Evolutionary conservation across 169 alveolate genomes (phyloP).

Genomic region (Perkinsus marinus): DNA sequence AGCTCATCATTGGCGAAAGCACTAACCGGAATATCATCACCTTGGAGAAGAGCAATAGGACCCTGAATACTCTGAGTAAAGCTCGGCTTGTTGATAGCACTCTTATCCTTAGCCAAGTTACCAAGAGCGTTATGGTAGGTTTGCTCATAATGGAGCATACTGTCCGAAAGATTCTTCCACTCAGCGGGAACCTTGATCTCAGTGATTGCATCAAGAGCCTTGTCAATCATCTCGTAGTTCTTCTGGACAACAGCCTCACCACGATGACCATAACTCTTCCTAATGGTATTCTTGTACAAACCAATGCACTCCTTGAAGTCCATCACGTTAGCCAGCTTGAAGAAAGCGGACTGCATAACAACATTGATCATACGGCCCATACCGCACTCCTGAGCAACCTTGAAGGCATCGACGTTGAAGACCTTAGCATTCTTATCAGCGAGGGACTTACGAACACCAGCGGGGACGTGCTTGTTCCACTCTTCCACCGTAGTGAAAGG

Average conservation of each 20-base stretch:
- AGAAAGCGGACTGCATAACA: conserved; percentile 28
- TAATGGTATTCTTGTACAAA: conserved; percentile 28
- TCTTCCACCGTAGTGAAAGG: conserved; percentile 27
- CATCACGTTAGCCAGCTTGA: conserved; percentile 27
- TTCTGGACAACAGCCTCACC: conserved; percentile 30
- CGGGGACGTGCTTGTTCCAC: conserved; percentile 11
- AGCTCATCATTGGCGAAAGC: conserved; percentile 1
- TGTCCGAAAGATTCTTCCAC: neutral
- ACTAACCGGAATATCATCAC: neutral
- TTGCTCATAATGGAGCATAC: conserved; percentile 13
- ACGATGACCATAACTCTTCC: conserved; percentile 37
- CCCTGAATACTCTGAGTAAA: conserved; percentile 3
- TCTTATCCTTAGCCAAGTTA: too few relatives aligned
- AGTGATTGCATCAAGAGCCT: conserved; percentile 16
- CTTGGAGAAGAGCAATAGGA: neutral
- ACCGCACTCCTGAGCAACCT: conserved; percentile 27
- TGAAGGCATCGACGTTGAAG: conserved; percentile 31
- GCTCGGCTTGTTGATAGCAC: conserved; percentile 26
- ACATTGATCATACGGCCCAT: conserved; percentile 36
- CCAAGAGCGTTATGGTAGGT: conserved; percentile 19
- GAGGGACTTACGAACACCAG: neutral
- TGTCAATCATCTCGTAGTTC: conserved; percentile 23
- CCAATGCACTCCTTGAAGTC: conserved; percentile 28
- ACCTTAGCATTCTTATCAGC: conserved; percentile 22
- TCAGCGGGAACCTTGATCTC: conserved; percentile 1